Conservation (phyloP, 352 stramenopile species). For the Thalassiosira exigua region DNA sequence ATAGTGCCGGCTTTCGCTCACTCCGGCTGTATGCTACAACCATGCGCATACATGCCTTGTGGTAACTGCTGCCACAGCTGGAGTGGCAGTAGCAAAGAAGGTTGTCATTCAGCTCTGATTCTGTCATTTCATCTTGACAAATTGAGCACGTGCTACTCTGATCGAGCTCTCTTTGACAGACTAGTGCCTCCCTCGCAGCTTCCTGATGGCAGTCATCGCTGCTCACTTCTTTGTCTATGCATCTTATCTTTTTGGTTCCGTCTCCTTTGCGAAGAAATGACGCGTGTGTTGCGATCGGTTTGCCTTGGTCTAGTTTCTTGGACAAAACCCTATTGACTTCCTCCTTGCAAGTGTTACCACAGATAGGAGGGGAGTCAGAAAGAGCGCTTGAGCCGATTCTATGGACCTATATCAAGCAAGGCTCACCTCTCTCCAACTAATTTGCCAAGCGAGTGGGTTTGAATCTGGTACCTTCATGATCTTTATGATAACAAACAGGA, state of each 20-base stretch:
- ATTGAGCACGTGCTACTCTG: slow-evolving; percentile 53
- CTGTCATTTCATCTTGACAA: slow-evolving; percentile 61
- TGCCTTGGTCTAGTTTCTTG: too few species aligned
- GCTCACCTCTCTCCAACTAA: slow-evolving; percentile 45
- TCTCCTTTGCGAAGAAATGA: too few species aligned
- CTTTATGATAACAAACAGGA: slow-evolving; percentile 66
- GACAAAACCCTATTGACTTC: slow-evolving; percentile 59
- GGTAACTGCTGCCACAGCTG: slow-evolving; percentile 52
- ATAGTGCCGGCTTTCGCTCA: slow-evolving; percentile 37
- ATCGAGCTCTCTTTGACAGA: slow-evolving; percentile 45
- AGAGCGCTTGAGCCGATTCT: too few species aligned
- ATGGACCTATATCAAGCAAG: too few species aligned
- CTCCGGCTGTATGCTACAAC: slow-evolving; percentile 37
- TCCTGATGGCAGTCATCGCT: too few species aligned
- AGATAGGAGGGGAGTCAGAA: too few species aligned
- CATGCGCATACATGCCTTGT: slow-evolving; percentile 49
- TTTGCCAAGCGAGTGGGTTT: slow-evolving; percentile 63
- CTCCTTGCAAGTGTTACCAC: too few species aligned
- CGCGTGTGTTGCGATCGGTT: too few species aligned
- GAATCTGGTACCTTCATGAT: slow-evolving; percentile 47
- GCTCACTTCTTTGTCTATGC: too few species aligned
- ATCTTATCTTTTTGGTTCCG: too few species aligned
- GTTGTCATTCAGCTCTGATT: slow-evolving; percentile 29
- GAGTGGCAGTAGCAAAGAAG: slow-evolving; percentile 51
- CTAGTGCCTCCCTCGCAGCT: slow-evolving; percentile 20